Base-by-base conservation (phyloP, 2,329 filamentous ascomycete species). In the Cordyceps pruinosa region DNA sequence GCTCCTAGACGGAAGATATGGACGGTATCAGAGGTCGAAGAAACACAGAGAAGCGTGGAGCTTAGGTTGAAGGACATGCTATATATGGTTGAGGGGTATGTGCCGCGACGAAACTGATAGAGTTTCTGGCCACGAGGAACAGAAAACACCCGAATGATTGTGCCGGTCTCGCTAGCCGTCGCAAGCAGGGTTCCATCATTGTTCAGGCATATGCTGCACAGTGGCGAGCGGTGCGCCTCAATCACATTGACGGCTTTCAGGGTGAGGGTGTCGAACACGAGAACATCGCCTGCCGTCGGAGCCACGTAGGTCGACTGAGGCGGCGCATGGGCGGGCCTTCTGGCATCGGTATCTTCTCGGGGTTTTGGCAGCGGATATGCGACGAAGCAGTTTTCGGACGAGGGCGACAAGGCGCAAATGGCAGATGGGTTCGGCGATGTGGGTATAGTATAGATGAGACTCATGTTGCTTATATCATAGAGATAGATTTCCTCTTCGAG, bases 381-480 rank as follows among this genome's bases (percentile, higher is more conserved):
- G 57, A 99, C 86, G 72, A 90, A 97, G 76, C 93, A 97, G 71
- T 94, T 91, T 59, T 97, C 93, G 5, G 92, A 96, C 2, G 91
- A 96, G 1, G 94, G 90, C 1, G 93, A 96, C 5, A 99, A 81
- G 4, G 92, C 89, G 73, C 91, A 96, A 60, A 97, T 94, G 34
- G 90, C 91, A 61, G 85, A 86, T 1, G 92, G 90, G 66, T 99
- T 99, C 7, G 94, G 90, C 4, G 93, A 97, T 6, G 93, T 97
- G 59, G 91, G 85, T 62, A 97, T 96, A 6, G 90, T 96, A 71
- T 91, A 88, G 41, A 97, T 79, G 58, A 97, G 83, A 66, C 89
- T 93, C 93, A 99, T 97, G 69, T 97, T 97, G 73, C 92, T 91
- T 63, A 99, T 97, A 71, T 99, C 94, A 76, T 99, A 99, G 49